Evolutionary conservation across 768 basidiomycete species (phyloP).

Genomic region (Sarcodon sp.): DNA sequence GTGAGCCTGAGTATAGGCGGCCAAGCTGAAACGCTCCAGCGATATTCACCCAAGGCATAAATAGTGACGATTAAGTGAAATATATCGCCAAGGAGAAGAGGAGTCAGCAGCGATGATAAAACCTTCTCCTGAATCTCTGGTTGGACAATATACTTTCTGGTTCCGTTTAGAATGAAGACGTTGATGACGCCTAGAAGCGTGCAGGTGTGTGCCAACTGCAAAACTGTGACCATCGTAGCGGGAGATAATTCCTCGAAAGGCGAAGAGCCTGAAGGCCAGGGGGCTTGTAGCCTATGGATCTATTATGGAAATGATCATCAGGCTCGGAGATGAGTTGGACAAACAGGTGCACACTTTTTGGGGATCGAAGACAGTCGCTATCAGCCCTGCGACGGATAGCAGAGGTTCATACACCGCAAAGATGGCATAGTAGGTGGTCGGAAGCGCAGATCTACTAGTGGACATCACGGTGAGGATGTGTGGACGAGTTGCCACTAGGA

Average conservation of each 20-base stretch:
- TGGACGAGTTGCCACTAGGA: slow-evolving; percentile 1
- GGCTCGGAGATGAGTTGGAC: slow-evolving; percentile 1
- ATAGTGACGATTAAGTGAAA: slow-evolving; percentile 54
- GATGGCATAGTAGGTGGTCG: slow-evolving; percentile 58
- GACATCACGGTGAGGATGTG: slow-evolving; percentile 20
- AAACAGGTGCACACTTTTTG: slow-evolving; percentile 31
- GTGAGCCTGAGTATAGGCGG: slow-evolving; percentile 61
- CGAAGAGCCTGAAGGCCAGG: slow-evolving; percentile 39
- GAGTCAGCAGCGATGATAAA: slow-evolving; percentile 45
- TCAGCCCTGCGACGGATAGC: slow-evolving; percentile 47
- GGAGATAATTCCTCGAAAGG: slow-evolving; percentile 39
- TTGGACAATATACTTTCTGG: slow-evolving; percentile 42
- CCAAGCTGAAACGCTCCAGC: slow-evolving; percentile 52
- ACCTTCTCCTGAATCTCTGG: slow-evolving; percentile 66
- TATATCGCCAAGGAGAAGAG: slow-evolving; percentile 59
- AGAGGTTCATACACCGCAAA: slow-evolving; percentile 70
- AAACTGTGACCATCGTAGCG: slow-evolving; percentile 55
- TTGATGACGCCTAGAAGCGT: slow-evolving; percentile 64
- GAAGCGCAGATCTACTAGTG: slow-evolving; percentile 34
- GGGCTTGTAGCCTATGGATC: slow-evolving; percentile 67
- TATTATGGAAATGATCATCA: slow-evolving; percentile 15
- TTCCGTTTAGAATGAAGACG: slow-evolving; percentile 48
- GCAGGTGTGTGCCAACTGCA: slow-evolving; percentile 71
- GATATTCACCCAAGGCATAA: slow-evolving; percentile 64
- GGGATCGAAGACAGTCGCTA: slow-evolving; percentile 56